These are phyloP conservation scores for Wickerhamiella qilinensis DNA, from an alignment of 805 yeast species.

Conservation along the genomic window DNA sequence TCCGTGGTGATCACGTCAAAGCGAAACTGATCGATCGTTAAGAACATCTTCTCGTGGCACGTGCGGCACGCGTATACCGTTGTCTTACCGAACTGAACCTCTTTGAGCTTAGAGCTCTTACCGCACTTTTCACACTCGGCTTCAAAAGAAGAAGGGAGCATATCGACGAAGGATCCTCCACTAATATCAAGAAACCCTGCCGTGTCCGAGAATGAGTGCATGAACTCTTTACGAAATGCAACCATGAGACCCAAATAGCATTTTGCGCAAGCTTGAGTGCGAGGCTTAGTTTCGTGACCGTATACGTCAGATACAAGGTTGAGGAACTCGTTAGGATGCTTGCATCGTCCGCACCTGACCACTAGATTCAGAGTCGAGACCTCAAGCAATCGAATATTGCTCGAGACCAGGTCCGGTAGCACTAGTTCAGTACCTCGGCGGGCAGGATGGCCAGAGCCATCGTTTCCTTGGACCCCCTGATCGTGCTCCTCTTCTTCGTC, in stretches of 20 bases:
- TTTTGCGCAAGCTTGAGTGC: constrained; percentile 19
- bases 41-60: constrained; percentile 23
- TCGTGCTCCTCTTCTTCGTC: neutral
- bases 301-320: constrained; percentile 22
- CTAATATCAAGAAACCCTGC: constrained; percentile 25
- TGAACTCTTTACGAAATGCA: constrained; percentile 23
- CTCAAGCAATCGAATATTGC: constrained; percentile 22
- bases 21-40: constrained; percentile 20
- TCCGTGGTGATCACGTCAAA: constrained; percentile 21
- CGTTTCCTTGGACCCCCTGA: neutral
- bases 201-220: constrained; percentile 19
- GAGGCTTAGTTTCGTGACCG: constrained; percentile 20
- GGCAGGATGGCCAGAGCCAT: neutral
- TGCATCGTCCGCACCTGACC: constrained; percentile 25
- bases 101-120: constrained; percentile 17
- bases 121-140: constrained; percentile 25
- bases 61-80: constrained; percentile 20
- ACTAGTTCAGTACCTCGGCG: constrained; percentile 22
- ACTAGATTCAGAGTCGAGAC: constrained; percentile 21
- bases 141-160: constrained; percentile 23
- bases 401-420: constrained; percentile 19
- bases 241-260: constrained; percentile 22
- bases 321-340: constrained; percentile 20
- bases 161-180: constrained; percentile 23
- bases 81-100: constrained; percentile 21